These are phyloP conservation scores for Termitomyces sp. DNA, from an alignment of 768 basidiomycete species.

Conservation along the genomic window DNA sequence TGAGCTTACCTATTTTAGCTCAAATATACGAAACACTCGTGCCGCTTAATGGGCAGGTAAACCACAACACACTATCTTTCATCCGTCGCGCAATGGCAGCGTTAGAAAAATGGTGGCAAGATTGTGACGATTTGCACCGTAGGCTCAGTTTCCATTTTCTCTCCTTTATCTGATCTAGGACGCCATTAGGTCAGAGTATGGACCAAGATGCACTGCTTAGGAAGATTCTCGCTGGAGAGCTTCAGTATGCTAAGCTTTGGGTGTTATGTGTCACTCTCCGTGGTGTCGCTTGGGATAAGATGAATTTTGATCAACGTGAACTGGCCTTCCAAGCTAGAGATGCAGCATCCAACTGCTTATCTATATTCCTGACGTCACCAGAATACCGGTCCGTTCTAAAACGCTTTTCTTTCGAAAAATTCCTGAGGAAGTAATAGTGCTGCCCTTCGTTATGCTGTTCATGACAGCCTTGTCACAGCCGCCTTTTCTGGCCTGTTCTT, in stretches of 20 bases:
- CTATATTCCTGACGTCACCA: conserved; percentile 75
- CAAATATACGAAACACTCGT: conserved; percentile 91
- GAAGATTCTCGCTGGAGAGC: conserved; percentile 82
- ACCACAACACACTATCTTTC: conserved; percentile 78
- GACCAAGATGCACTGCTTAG: conserved; percentile 82
- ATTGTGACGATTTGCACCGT: conserved; percentile 85
- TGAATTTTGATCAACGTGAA: conserved; percentile 92
- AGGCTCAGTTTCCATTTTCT: conserved; percentile 16
- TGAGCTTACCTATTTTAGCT: conserved; percentile 37
- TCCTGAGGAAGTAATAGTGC: conserved; percentile 39
- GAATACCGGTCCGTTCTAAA: conserved; percentile 70
- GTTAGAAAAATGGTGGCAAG: conserved; percentile 86
- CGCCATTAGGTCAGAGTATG: conserved; percentile 58
- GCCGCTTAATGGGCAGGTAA: conserved; percentile 82
- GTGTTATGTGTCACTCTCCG: conserved; percentile 88
- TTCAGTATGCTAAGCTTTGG: conserved; percentile 94
- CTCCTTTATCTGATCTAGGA: conserved; percentile 8
- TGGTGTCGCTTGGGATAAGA: conserved; percentile 93
- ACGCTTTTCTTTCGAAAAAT: not conserved
- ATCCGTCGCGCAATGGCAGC: conserved; percentile 83
- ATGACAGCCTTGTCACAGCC: conserved; percentile 87
- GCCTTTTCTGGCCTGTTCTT: conserved; percentile 90
- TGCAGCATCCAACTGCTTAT: conserved; percentile 79
- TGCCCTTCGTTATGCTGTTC: conserved; percentile 88
- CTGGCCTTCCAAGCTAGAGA: conserved; percentile 95